Evolutionary conservation across 169 alveolate genomes (phyloP), one percentile per base, ranked within the genome.

Genomic region (Babesia bigemina): DNA sequence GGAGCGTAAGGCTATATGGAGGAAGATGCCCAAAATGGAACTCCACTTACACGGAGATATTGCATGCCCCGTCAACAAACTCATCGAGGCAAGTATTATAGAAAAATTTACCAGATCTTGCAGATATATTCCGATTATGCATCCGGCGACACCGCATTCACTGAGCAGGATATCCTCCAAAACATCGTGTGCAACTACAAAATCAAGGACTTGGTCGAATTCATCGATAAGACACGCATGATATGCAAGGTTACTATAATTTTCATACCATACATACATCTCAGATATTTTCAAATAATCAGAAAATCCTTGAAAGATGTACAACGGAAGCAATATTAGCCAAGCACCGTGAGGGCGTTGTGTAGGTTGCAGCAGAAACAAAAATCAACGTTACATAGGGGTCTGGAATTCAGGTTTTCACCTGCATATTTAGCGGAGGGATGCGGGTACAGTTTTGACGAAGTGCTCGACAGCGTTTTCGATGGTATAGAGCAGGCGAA

Each of bases 341-440:
- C 16, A 81, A 81, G 71, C 63, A 81, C 70, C 69, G 78, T 53
- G 88, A 81, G 69, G 88, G 88, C 63, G 88, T 81, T 16, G 79
- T 81, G 59, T 74, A 26, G n/a, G 70, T 61, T 39, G 14, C 48
- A 17, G 28, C 24, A 26, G n/a, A 0, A 36, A 62, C 22, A 63
- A 45, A 61, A 21, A 36, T 4, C 16, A 53, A 53, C 16, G 61
- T 26, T 61, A 11, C 45, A 8, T n/a, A 61, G 70, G 50, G 70
- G 70, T 9, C n/a, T 61, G 83, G 88, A 81, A 50, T 81, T 81
- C 44, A 73, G 88, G 8, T 81, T 73, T 66, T 71, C 88, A 8
- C 88, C 88, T 7, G 70, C 88, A 0, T 81, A 57, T 36, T 55
- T 81, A 14, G 56, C 88, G 1, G 76, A 58, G 21, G 72, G 66